Evolutionary conservation across 75 land plant species (phyloP), one percentile per base, ranked within the genome.

Genomic region (Ceratopteris richardii): DNA sequence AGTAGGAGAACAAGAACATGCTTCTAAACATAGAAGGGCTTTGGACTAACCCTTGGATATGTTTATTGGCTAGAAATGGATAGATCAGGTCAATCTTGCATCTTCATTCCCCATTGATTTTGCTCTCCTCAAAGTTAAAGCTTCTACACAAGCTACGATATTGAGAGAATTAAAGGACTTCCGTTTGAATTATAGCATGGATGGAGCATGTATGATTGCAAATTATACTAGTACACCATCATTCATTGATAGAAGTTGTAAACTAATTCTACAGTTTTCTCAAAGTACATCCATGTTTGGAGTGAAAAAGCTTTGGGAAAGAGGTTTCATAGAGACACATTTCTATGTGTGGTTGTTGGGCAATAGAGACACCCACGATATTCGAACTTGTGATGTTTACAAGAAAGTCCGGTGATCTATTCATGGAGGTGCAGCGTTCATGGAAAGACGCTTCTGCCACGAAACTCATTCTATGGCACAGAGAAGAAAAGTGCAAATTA

Each of bases 81-180:
- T 93, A 58, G 90, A 93, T 50, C 62, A 95, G 66, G 54, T 54
- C 42, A 93, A 93, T 56, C 85, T 95, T 26, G 98, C 98, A 20
- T 50, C 86, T 1, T 57, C 69, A 41, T 85, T 65, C 42, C 98
- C 95, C 3, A 93, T 95, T 9, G 98, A 93, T 63, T 93, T 93
- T 61, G 98, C 73, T 0, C 46, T 93, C 25, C 62, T 93, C 27
- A 25, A 56, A 66, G 71, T 88, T 24, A 53, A 71, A 6, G 78
- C 73, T 7, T 20, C 42, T 18, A 22, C 3, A 2, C 40, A 58
- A 58, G 55, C 20, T 14, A 55, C 3, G 0, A 11, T 83, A 54
- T 41, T 81, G 30, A 54, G 47, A 40, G 72, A 68, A 64, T 40
- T 93, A 22, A 71, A 28, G 75, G 46, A 41, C 17, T 25, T 85